Conservation (phyloP, 495 filamentous ascomycete species). For the Penicillium macrosclerotiorum region DNA sequence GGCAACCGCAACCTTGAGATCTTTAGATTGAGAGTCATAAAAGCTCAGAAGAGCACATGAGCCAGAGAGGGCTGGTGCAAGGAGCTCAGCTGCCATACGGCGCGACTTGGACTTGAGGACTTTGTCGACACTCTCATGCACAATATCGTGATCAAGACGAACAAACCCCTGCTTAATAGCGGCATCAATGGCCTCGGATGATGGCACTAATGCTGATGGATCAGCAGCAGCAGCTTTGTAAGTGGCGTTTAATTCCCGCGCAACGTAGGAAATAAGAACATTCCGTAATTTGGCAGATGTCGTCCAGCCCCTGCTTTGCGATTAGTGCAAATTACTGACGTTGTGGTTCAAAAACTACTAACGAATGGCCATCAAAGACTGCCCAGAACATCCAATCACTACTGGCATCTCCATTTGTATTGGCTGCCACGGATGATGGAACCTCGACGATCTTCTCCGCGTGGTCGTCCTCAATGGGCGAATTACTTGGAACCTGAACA, state of each 20-base stretch:
- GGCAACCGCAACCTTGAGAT: conserved; percentile 87
- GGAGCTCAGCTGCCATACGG: conserved; percentile 78
- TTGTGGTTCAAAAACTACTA: conserved; percentile 23
- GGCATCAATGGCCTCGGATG: conserved; percentile 74
- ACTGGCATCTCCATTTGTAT: conserved; percentile 49
- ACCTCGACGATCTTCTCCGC: conserved; percentile 95
- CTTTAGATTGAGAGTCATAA: conserved; percentile 81
- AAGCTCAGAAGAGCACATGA: conserved; percentile 96
- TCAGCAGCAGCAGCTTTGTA: conserved; percentile 76
- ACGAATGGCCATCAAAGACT: conserved; percentile 97
- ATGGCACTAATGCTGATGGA: conserved; percentile 52
- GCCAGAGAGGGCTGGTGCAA: conserved; percentile 90
- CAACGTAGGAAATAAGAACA: conserved; percentile 85
- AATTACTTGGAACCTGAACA: conserved; percentile 92
- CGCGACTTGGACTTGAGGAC: conserved; percentile 87
- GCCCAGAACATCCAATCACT: conserved; percentile 99
- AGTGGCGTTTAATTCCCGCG: conserved; percentile 87
- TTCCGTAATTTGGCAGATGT: conserved; percentile 96
- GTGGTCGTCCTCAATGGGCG: conserved; percentile 98
- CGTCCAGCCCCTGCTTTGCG: conserved; percentile 77
- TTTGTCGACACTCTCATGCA: conserved; percentile 82
- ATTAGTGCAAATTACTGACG: conserved; percentile 9
- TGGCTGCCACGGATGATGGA: conserved; percentile 53
- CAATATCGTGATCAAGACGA: conserved; percentile 87
- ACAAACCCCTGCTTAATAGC: conserved; percentile 94